Evolutionary conservation across 2,329 filamentous ascomycete genomes (phyloP).

Genomic region (Aspergillus quadricinctus): DNA sequence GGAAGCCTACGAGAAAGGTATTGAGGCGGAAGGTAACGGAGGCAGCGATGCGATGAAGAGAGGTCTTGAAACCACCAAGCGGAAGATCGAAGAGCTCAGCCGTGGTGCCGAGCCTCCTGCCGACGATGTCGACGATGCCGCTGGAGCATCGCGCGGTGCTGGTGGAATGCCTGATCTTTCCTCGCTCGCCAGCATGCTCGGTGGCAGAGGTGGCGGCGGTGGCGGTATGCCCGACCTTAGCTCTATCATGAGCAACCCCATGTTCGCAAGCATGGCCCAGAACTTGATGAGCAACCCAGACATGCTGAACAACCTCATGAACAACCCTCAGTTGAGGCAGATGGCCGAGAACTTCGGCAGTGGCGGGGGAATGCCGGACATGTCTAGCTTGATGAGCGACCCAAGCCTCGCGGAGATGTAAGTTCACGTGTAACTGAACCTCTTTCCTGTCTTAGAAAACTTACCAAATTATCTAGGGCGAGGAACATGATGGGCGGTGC

Average conservation of each 20-base stretch:
- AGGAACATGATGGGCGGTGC: conserved; percentile 64
- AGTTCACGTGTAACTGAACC: conserved; percentile 47
- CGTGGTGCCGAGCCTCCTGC: conserved; percentile 48
- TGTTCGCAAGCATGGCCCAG: conserved; percentile 97
- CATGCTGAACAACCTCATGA: conserved; percentile 87
- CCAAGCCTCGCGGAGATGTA: conserved; percentile 89
- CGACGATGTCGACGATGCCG: conserved; percentile 49
- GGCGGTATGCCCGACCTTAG: conserved; percentile 81
- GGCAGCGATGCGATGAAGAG: conserved; percentile 97
- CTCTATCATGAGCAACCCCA: conserved; percentile 92
- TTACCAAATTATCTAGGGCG: conserved; percentile 45
- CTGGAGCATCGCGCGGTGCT: conserved; percentile 40
- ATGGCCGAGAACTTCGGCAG: conserved; percentile 75
- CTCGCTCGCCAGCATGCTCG: conserved; percentile 68
- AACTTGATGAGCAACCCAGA: conserved; percentile 97
- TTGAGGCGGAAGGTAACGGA: conserved; percentile 88
- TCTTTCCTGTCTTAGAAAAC: conserved; percentile 3
- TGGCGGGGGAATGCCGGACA: conserved; percentile 84
- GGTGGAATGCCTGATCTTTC: conserved; percentile 69
- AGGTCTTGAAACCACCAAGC: conserved; percentile 89
- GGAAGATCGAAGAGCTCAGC: conserved; percentile 75
- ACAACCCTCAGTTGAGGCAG: conserved; percentile 79
- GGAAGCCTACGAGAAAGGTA: conserved; percentile 90
- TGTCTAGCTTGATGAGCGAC: conserved; percentile 82
- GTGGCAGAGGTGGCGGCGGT: conserved; percentile 55